These are phyloP conservation scores for Zygosaccharomyces kombuchaensis DNA, from an alignment of 805 yeast species.

Conservation along the genomic window DNA sequence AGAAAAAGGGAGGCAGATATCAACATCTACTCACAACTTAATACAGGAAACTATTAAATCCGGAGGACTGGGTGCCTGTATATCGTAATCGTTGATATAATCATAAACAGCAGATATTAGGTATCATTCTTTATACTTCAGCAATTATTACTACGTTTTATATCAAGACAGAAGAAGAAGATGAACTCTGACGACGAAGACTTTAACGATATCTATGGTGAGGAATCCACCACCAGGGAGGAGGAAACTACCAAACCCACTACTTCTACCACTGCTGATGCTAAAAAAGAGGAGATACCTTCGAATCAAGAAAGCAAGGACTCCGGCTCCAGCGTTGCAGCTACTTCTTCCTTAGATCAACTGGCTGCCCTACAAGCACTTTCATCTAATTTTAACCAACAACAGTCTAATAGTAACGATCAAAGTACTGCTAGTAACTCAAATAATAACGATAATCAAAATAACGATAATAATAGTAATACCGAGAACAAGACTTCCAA, in stretches of 20 bases:
- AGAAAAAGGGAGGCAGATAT: neutral
- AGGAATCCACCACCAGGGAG: constrained; percentile 25
- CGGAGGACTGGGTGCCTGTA: constrained; percentile 1
- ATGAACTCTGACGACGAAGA: constrained; percentile 90
- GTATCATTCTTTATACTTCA: constrained; percentile 8
- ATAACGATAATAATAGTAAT: constrained; percentile 11
- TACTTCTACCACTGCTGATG: constrained; percentile 16
- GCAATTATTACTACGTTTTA: constrained; percentile 7
- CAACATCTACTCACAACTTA: constrained; percentile 2
- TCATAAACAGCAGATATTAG: constrained; percentile 7
- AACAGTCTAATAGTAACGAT: constrained; percentile 18
- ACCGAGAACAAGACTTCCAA: constrained; percentile 13
- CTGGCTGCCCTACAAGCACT: constrained; percentile 35
- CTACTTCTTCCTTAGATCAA: constrained; percentile 31
- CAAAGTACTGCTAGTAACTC: constrained; percentile 15
- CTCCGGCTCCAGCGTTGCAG: neutral
- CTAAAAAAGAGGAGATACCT: constrained; percentile 8
- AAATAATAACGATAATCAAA: constrained; percentile 13
- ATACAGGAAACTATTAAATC: neutral
- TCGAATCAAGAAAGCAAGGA: constrained; percentile 5
- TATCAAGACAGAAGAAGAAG: constrained; percentile 43
- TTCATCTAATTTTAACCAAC: constrained; percentile 33
- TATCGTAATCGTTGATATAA: constrained; percentile 4
- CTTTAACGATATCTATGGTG: constrained; percentile 82
- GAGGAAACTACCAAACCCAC: constrained; percentile 17